Base-by-base conservation (phyloP, 805 yeast species). In the Candida ovalis region DNA sequence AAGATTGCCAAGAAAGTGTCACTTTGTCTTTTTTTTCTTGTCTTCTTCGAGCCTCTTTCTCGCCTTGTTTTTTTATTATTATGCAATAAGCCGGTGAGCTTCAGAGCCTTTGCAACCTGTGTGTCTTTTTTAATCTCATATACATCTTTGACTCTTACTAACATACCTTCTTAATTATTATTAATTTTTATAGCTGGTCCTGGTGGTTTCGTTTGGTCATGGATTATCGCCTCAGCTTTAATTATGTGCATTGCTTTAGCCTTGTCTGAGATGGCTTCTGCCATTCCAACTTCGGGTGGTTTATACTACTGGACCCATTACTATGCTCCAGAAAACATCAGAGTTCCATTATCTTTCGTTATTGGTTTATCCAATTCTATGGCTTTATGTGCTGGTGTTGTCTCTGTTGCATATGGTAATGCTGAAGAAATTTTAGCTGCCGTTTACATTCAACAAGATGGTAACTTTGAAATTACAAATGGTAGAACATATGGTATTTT, bases 341-440 rank as follows among this genome's bases (percentile, higher is more conserved):
- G 78, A 58, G 75, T 78, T 64, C 85, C 89, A 70, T 94, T 99
- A 39, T 73, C 71, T 51, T 88, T 95, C 57, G 84, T 76, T 19
- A 78, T 73, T 38, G 98, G 96, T 55, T 79, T 78, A 71, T 94
- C 99, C 55, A 94, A 77, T 18, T 72, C 89, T 1, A 62, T 86
- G 54, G 89, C 89, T 1, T 68, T 85, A 47, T 73, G 81, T 43
- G 80, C 84, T 25, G 88, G 85, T 24, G 65, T 81, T 19, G 84
- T 88, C 55, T 80, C 87, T 18, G 81, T 86, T 50, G 78, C 78
- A 54, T 85, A 83, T 59, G 91, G 91, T 17, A 80, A 84, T 57
- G 80, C 87, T 2, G 71, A 68, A 45, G 84, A 80, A 57, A 66
- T 81, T 13, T 59, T 81, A 23, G 79, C 89, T 10, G 79, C 81